A percentile compares a stretch with the other conserved stretches of the same genome.
Conservation (phyloP, 2,329 filamentous ascomycete species). For the Drechslerella coelobrocha region DNA sequence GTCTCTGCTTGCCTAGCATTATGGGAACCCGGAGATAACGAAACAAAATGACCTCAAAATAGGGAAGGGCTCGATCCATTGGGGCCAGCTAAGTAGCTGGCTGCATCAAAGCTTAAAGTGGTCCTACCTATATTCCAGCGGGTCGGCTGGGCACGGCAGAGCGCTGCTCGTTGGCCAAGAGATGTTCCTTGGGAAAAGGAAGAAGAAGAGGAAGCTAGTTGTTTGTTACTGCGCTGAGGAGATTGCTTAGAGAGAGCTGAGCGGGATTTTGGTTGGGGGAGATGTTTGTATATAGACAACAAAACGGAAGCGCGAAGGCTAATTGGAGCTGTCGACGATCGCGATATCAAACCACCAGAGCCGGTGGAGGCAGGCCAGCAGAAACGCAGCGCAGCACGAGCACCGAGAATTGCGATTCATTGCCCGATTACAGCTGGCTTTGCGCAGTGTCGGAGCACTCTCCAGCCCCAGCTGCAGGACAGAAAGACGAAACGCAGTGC, state of each 20-base stretch:
- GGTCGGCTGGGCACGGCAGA: background rate
- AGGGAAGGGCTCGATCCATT: background rate
- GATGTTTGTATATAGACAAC: too few relatives aligned
- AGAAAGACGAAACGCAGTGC: background rate
- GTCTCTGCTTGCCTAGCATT: background rate
- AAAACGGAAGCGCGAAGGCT: background rate
- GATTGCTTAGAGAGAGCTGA: background rate
- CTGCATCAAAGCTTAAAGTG: background rate
- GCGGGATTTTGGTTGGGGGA: too few relatives aligned
- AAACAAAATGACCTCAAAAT: background rate
- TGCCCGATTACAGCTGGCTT: background rate
- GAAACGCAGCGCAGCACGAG: background rate
- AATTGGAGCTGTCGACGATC: background rate
- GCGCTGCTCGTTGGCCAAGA: background rate
- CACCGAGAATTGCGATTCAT: background rate
- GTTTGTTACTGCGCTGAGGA: background rate
- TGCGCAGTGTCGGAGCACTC: background rate
- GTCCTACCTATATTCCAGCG: background rate
- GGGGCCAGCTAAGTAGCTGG: background rate
- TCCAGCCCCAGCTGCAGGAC: background rate
- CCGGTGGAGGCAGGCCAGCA: background rate
- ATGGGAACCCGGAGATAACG: slow-evolving; percentile 4
- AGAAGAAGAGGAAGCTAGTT: background rate
- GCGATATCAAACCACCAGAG: background rate
- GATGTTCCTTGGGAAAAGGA: background rate